Evolutionary conservation across 805 yeast genomes (phyloP).

Genomic region (Kodamaea kakaduensis): DNA sequence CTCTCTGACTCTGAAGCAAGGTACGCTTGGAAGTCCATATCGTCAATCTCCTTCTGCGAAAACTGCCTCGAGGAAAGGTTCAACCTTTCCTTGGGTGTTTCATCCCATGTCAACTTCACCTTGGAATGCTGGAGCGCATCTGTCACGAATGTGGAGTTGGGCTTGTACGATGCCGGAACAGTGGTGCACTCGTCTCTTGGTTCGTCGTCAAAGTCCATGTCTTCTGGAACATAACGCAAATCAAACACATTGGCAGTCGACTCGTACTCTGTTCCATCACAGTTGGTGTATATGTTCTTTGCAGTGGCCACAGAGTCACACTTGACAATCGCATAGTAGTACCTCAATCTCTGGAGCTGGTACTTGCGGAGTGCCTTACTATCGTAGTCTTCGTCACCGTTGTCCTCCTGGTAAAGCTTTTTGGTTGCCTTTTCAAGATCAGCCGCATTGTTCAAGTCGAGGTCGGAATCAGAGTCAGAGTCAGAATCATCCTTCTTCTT

Average conservation of each 20-base stretch:
- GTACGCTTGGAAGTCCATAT: conserved; percentile 89
- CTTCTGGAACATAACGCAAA: conserved; percentile 88
- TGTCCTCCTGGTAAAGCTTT: conserved; percentile 72
- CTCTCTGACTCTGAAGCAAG: conserved; percentile 74
- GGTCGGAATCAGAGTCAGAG: conserved; percentile 32
- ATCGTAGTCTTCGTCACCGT: conserved; percentile 80
- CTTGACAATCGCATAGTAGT: conserved; percentile 84
- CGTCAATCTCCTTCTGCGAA: conserved; percentile 82
- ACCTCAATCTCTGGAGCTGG: conserved; percentile 88
- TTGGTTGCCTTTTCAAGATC: conserved; percentile 59
- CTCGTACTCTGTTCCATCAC: conserved; percentile 95
- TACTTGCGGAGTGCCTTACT: conserved; percentile 80
- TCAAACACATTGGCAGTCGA: conserved; percentile 94
- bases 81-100: conserved; percentile 87
- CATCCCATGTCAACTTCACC: conserved; percentile 97
- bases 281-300: conserved; percentile 68
- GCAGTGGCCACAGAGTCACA: conserved; percentile 78
- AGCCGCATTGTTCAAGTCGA: conserved; percentile 45
- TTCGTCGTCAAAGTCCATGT: conserved; percentile 74
- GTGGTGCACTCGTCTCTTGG: conserved; percentile 70
- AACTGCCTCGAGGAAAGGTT: conserved; percentile 76
- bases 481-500: conserved; percentile 36
- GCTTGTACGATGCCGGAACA: conserved; percentile 76
- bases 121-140: conserved; percentile 96
- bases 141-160: conserved; percentile 71